Base-by-base conservation (phyloP, 225 moss, liverwort and hornwort species). In the Lunularia cruciata region DNA sequence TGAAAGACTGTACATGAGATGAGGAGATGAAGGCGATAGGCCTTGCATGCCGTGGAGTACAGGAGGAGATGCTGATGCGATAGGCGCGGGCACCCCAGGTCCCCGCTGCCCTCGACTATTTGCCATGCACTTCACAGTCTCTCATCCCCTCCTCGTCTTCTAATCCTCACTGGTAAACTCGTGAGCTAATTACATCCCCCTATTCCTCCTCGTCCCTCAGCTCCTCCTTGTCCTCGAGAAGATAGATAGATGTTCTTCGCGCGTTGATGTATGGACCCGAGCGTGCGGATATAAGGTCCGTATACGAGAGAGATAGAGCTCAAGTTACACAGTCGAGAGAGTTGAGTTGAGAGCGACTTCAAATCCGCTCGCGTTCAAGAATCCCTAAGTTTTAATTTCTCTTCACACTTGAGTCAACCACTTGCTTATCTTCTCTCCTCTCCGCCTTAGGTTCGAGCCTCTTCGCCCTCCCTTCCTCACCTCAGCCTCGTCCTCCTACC, bases 61-160 rank as follows among this genome's bases (percentile, higher is more conserved):
- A 72, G 72, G 75, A 69, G 84, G 65, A 38, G 78, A 75, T 53
- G 81, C 78, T 43, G 84, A 43, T 64, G 73, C 55, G 76, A 78
- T 72, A 80, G 81, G 81, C 75, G 85, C 85, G 82, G 82, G 85
- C 73, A 72, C 85, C 82, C 85, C 85, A 82, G 82, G 79, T 82
- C 81, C 85, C 85, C 82, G 82, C 85, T 85, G 78, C 82, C 85
- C 79, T 75, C 79, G 76, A 67, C 82, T 82, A 85, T 76, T 85
- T 62, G 79, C 82, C 85, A 85, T 85, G 72, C 75, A 83, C 78
- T 64, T 74, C 72, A 72, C 75, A 75, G 60, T 46, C 78, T 78
- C 78, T 82, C 82, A 79, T 82, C 76, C 79, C 77, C 75, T 70
- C 73, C 65, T 58, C 70, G 10, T 6, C 40, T 12, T 20, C 22